A percentile compares a stretch with the other conserved stretches of the same genome.
phyloP scores from a whole-genome alignment of 1,284 basidiomycete species.

The Irpex lacteus region DNA sequence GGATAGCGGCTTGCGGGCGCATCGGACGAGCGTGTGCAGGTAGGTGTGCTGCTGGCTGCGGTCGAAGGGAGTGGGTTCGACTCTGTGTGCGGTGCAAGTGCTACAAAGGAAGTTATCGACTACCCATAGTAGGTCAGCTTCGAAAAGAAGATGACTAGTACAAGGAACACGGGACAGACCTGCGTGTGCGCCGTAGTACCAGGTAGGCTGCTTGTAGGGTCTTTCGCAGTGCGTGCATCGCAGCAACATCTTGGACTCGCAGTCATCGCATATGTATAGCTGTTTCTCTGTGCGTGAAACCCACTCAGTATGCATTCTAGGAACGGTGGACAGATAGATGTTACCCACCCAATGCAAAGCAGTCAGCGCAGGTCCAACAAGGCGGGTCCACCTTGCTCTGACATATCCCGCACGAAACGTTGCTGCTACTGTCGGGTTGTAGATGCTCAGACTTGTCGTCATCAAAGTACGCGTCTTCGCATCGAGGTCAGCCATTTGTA shows the following conservation, averaged over 20 bases:
- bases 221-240: slow-evolving; percentile 6
- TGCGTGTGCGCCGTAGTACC: slow-evolving; percentile 12
- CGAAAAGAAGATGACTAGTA: no score
- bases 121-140: no score
- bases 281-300: slow-evolving; percentile 3
- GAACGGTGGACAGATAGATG: background rate
- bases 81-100: slow-evolving; percentile 5
- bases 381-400: background rate
- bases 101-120: slow-evolving; percentile 12
- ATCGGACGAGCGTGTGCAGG: slow-evolving; percentile 11
- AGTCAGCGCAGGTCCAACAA: slow-evolving; percentile 13
- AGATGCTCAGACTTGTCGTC: slow-evolving; percentile 1
- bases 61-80: background rate
- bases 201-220: slow-evolving; percentile 11
- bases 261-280: slow-evolving; percentile 11
- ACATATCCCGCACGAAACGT: slow-evolving; percentile 7
- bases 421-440: background rate
- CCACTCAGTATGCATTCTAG: background rate
- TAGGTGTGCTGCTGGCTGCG: slow-evolving; percentile 8
- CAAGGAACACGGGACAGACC: background rate
- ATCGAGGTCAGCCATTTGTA: background rate
- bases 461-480: slow-evolving; percentile 7
- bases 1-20: slow-evolving; percentile 3
- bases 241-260: slow-evolving; percentile 9
- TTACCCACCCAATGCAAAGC: slow-evolving; percentile 5